Conservation (phyloP, 768 basidiomycete species). For the Exidia glandulosa region DNA sequence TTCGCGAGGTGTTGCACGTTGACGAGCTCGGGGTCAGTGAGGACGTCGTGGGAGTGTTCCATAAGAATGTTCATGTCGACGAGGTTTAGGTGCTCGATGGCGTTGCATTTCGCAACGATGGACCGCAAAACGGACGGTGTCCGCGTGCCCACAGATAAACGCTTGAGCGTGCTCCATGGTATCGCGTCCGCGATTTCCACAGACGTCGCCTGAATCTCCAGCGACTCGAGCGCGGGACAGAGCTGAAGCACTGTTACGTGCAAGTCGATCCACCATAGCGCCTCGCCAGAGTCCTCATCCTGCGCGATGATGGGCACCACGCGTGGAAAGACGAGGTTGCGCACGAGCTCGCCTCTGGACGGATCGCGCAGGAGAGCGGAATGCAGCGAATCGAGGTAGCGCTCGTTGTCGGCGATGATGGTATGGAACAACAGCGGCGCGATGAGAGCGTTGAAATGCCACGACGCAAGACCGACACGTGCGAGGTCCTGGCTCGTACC, state of each 20-base stretch:
- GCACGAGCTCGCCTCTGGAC: not conserved
- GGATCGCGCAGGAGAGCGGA: not conserved
- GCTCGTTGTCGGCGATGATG: not conserved
- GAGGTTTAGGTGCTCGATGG: not conserved
- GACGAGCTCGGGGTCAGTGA: too few species aligned
- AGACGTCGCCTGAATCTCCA: not conserved
- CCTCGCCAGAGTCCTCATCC: not conserved
- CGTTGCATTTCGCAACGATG: not conserved
- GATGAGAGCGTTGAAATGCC: not conserved
- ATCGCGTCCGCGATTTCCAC: not conserved
- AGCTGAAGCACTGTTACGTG: not conserved
- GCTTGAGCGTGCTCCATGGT: not conserved
- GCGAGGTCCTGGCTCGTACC: not conserved
- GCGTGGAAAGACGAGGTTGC: not conserved
- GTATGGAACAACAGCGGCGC: not conserved
- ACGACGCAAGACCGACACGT: not conserved
- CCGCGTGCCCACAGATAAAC: not conserved
- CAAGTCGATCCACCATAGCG: not conserved
- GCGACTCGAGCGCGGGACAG: not conserved
- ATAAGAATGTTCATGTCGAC: not conserved
- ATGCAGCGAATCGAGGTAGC: not conserved
- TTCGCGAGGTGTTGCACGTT: too few species aligned
- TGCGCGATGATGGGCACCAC: not conserved
- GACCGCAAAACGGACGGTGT: not conserved
- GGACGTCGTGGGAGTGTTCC: not conserved